phyloP scores from a whole-genome alignment of 331 rosid genomes.

The Phaseolus coccineus region DNA sequence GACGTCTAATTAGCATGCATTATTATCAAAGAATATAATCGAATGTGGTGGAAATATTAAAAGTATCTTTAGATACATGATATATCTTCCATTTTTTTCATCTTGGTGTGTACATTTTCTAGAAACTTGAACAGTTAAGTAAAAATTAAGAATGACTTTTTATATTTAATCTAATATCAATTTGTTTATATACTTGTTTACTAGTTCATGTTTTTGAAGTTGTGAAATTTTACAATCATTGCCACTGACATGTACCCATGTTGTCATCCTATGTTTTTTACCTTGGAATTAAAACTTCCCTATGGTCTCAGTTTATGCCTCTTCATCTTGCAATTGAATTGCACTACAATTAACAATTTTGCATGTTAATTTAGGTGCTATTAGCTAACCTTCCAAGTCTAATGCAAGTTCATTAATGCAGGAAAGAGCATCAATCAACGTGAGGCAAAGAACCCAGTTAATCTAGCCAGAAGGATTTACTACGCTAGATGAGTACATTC shows the following conservation, averaged over 20 bases:
- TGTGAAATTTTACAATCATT: not conserved
- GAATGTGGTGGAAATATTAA: not conserved
- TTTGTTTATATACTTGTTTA: not conserved
- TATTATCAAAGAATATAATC: not conserved
- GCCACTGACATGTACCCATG: not conserved
- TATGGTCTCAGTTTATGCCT: not conserved
- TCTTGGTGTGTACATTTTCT: not conserved
- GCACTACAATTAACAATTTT: not conserved
- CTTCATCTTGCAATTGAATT: not conserved
- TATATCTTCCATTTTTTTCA: not conserved
- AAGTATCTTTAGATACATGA: not conserved
- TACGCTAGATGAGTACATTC: conserved; percentile 45
- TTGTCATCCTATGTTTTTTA: not conserved
- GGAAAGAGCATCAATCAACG: conserved; percentile 42
- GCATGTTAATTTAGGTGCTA: too few relatives aligned
- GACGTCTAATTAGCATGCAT: not conserved
- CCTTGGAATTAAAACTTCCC: not conserved
- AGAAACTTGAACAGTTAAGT: not conserved
- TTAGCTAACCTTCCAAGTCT: not conserved
- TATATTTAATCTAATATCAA: conserved; percentile 1
- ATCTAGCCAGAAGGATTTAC: conserved; percentile 45
- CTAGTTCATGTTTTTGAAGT: not conserved
- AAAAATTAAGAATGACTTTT: not conserved
- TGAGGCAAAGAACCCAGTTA: conserved; percentile 34
- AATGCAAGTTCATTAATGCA: conserved; percentile 42